Conservation (phyloP, 2,329 filamentous ascomycete genomes). For the Penicillium frequentans region DNA sequence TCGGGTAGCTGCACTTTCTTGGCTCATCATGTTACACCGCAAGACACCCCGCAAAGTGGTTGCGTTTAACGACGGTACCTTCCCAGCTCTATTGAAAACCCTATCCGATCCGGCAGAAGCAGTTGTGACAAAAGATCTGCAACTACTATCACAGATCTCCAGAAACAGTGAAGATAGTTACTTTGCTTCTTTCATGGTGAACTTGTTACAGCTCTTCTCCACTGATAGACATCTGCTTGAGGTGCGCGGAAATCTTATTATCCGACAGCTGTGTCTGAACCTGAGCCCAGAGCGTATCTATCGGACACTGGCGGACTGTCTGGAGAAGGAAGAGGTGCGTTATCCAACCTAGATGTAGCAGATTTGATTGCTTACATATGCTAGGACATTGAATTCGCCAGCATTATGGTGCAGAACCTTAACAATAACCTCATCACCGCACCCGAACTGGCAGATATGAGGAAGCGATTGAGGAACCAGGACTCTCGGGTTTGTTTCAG, state of each 20-base stretch:
- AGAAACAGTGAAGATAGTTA: slow-evolving; percentile 96
- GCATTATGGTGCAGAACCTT: slow-evolving; percentile 98
- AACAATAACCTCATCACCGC: slow-evolving; percentile 99
- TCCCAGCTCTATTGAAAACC: slow-evolving; percentile 92
- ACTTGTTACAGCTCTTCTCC: slow-evolving; percentile 89
- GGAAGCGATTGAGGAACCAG: slow-evolving; percentile 84
- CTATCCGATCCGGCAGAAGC: slow-evolving; percentile 93
- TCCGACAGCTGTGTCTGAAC: slow-evolving; percentile 88
- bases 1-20: slow-evolving; percentile 86
- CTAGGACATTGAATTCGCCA: slow-evolving; percentile 90
- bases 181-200: slow-evolving; percentile 98
- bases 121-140: slow-evolving; percentile 90
- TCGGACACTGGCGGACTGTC: slow-evolving; percentile 89
- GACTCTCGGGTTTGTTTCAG: slow-evolving; percentile 70
- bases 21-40: slow-evolving; percentile 96
- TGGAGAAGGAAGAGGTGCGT: slow-evolving; percentile 82
- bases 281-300: slow-evolving; percentile 95
- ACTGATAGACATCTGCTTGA: slow-evolving; percentile 90
- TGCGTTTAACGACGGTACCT: slow-evolving; percentile 95
- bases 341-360: no score
- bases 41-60: slow-evolving; percentile 92
- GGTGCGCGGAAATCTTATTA: slow-evolving; percentile 91
- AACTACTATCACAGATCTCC: slow-evolving; percentile 93
- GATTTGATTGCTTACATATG: slow-evolving; percentile 5
- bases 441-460: slow-evolving; percentile 85